Evolutionary conservation across 192 early-diverging fungal genomes (phyloP).

Genomic region (Coemansia reversa): DNA sequence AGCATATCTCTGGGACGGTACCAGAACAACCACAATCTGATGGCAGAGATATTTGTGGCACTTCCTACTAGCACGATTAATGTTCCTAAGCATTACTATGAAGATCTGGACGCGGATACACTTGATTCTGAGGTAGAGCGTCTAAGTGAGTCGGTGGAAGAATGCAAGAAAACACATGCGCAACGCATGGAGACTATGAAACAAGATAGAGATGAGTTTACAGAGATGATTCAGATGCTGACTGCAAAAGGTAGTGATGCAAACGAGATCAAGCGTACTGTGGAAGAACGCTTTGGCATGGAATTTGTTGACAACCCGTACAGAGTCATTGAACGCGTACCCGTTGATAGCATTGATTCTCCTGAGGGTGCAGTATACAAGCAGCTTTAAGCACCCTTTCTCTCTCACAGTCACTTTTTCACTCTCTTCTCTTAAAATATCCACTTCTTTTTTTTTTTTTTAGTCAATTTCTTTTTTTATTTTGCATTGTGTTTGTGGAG

Average conservation of each 20-base stretch:
- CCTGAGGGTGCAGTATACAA: constrained; percentile 39
- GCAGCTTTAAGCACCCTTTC: constrained; percentile 25
- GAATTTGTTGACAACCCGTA: constrained; percentile 51
- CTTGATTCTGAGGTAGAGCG: constrained; percentile 3
- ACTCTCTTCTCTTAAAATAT: not conserved
- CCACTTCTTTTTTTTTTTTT: not conserved
- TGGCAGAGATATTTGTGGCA: constrained; percentile 51
- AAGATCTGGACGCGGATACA: constrained; percentile 9
- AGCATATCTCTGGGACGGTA: constrained; percentile 39
- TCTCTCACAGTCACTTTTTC: not conserved
- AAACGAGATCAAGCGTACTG: constrained; percentile 20
- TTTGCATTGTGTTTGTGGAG: not conserved
- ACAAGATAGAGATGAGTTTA: constrained; percentile 27
- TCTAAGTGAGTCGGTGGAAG: constrained; percentile 7
- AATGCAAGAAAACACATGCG: constrained; percentile 27
- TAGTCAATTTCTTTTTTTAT: not conserved
- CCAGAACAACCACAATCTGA: constrained; percentile 49
- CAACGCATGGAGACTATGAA: constrained; percentile 10
- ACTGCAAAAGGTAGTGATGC: constrained; percentile 3
- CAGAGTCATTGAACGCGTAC: constrained; percentile 32
- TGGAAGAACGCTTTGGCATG: constrained; percentile 34
- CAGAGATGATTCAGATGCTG: constrained; percentile 20
- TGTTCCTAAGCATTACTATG: constrained; percentile 42
- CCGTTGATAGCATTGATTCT: constrained; percentile 23
- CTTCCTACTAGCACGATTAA: constrained; percentile 41